A percentile compares a stretch with the other conserved stretches of the same genome.
These are phyloP conservation scores for Kluyveromyces aestuarii DNA, from an alignment of 805 yeast genomes.

Conservation along the genomic window DNA sequence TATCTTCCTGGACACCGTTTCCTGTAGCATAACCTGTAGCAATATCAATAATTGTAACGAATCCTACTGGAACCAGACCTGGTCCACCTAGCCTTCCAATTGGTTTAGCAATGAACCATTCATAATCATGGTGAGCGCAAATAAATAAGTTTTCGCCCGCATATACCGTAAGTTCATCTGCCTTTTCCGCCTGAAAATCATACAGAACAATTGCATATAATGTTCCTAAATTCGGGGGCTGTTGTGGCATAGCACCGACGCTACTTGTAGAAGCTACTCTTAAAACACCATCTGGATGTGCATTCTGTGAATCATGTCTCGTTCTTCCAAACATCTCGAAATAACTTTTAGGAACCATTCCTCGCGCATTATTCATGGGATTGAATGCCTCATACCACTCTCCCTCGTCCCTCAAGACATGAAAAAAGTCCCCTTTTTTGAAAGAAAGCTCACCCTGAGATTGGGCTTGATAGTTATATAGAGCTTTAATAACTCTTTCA, in stretches of 20 bases:
- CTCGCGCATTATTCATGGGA: conserved; percentile 67
- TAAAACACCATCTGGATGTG: conserved; percentile 6
- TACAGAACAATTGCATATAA: conserved; percentile 80
- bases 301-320: conserved; percentile 28
- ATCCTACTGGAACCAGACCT: conserved; percentile 88
- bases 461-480: conserved; percentile 67
- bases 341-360: conserved; percentile 79
- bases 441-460: conserved; percentile 76
- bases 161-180: conserved; percentile 75
- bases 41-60: conserved; percentile 78
- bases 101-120: conserved; percentile 98
- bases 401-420: conserved; percentile 55
- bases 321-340: conserved; percentile 72
- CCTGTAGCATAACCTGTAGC: conserved; percentile 51
- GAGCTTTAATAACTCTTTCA: conserved; percentile 74
- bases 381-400: conserved; percentile 87
- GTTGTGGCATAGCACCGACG: neutral
- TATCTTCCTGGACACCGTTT: conserved; percentile 46
- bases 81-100: conserved; percentile 94
- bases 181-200: conserved; percentile 67
- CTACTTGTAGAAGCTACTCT: conserved; percentile 9
- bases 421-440: conserved; percentile 78
- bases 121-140: conserved; percentile 92
- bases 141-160: conserved; percentile 87
- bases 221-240: conserved; percentile 28